Evolutionary conservation across 768 basidiomycete species (phyloP), one percentile per base, ranked within the genome.

Genomic region (Boletus subcaerulescens): DNA sequence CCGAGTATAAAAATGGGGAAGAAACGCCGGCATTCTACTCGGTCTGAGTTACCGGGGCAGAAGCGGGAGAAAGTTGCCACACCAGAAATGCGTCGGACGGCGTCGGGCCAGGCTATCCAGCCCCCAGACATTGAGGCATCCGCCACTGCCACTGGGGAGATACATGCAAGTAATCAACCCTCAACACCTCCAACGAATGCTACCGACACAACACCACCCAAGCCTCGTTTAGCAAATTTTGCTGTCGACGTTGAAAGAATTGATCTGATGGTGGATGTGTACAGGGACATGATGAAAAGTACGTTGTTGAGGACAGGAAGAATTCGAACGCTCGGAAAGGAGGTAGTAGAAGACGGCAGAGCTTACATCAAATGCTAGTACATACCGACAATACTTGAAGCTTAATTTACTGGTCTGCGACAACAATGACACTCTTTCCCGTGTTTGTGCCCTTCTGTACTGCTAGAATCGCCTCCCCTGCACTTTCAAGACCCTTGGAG

Each of bases 401-500:
- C 26, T 9, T 29, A 44, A 20, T 14, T 41, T 54, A 50, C 36
- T 58, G 13, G 15, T 57, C 51, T 36, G 58, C 58, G 3, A 63
- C 45, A 13, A 63, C 9, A 14, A 65, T 41, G 17, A 60, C 38
- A 9, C 46, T 57, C 56, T 67, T 76, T 5, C 69, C 73, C 7
- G 32, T 59, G 56, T 77, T 76, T 6, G 60, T 66, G 7, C 76
- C 76, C 47, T 60, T 64, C 48, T 63, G 67, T 20, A 73, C 62
- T n/a, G 65, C 70, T 9, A 76, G 38, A 26, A 81, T 66, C 0
- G 71, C 76, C 41, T 76, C 70, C 5, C 71, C 73, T 4, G 63
- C 71, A 17, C 62, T 62, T 35, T 79, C 78, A 35, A 84, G 65
- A 3, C 81, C 82, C 7, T 67, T 61, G 2, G 60, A 68, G 1